Evolutionary conservation across 352 stramenopile genomes (phyloP), one percentile per base, ranked within the genome.

Genomic region (Chrysophaeum taylorii): DNA sequence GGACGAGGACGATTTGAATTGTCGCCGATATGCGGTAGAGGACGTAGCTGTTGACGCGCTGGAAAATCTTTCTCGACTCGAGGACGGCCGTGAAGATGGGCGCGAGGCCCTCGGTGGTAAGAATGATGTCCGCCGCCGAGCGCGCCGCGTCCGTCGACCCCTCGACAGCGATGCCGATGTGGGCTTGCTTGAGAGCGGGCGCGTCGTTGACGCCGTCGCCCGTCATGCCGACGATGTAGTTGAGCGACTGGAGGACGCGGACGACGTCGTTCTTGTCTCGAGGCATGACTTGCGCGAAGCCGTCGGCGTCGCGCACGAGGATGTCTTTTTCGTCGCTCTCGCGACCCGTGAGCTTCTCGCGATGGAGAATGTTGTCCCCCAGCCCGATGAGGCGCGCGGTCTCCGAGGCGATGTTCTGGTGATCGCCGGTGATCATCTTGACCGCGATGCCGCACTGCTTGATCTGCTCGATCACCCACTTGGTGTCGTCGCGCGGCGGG

Each of bases 181-280:
- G 87, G 1, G 83, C 92, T 73, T 92, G 87, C 77, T 92, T 95
- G 1, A 97, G 80, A 18, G 92, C 92, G 5, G 92, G 90, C 21
- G 92, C 92, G 74, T 97, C 92, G 73, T 97, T 97, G 14, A 97
- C 92, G 70, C 92, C 92, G 70, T 97, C 92, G 37, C 91, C 91
- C 5, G 90, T 97, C 66, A 96, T 92, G 2, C 89, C 91, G 43
- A 82, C 81, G 25, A 70, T 42, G 68, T 78, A 78, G 64, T 85
- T 88, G 68, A 90, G 81, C 69, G 85, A 78, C 36, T 82, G 83
- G 36, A 95, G 75, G 48, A 90, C 84, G 68, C 95, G 75, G 0
- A 96, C 82, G 54, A 96, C 87, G 70, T 94, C 71, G 68, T 87
- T 84, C 64, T 85, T 85, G 71, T 85, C 76, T 72, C 85, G 77